Base-by-base conservation (phyloP, 495 filamentous ascomycete species). In the Ramalina intermedia region DNA sequence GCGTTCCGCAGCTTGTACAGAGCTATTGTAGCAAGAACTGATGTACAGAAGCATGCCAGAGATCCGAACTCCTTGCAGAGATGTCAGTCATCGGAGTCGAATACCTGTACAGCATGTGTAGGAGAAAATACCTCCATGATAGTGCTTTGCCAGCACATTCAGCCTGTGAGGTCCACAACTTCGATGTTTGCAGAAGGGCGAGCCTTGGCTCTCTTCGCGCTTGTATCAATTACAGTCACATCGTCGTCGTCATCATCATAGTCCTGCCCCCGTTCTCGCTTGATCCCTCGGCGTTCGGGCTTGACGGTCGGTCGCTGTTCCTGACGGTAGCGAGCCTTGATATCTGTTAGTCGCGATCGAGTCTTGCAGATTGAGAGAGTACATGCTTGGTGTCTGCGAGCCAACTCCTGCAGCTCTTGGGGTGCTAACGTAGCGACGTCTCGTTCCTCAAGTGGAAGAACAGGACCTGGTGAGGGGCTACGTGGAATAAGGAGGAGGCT, bases 371-470 rank as follows among this genome's bases (percentile, higher is more conserved):
- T 4, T 4, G 23, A 24, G 23, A 4, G 23, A 0, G 1, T 35
- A 13, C 37, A n/a, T 16, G 43, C 50, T 9, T 48, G 37, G 4
- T 43, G n/a, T 23, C 39, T 42, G 8, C 6, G 24, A 1, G 21
- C 17, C n/a, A 43, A 46, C 29, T 48, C 45, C 18, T 27, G 45
- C 35, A 48, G 16, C 17, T 48, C 46, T 12, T 36, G 44, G 7
- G 24, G 24, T 13, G 24, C 44, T 3, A 48, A 24, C 12, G 44
- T 47, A 23, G 37, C 44, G 8, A 47, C 27, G 17, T 47, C 44
- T 35, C 44, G 44, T n/a, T 53, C 44, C 36, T 53, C 50, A 1
- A 48, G 21, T 3, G 50, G 38, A 5, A 24, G 23, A 24, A 4
- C 6, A 24, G 23, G 1, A 3, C 17, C 17, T n/a, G 45, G 39